Evolutionary conservation across 2,329 filamentous ascomycete species (phyloP).

Genomic region (Trichophyton schoenleinii): DNA sequence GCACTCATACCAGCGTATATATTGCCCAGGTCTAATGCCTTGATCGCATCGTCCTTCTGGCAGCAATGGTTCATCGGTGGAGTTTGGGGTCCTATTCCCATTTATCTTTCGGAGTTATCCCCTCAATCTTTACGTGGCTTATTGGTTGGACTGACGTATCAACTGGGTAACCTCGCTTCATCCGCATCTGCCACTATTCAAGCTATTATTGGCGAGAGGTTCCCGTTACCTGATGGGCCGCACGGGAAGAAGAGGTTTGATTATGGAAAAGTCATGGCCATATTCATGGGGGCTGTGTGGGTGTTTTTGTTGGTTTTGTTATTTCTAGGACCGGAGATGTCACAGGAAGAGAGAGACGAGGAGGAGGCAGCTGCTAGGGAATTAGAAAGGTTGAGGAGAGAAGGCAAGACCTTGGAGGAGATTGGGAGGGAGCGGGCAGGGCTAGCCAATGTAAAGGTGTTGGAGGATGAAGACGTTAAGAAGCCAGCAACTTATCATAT

Average conservation of each 20-base stretch:
- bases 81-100: conserved; percentile 63
- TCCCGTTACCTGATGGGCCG: conserved; percentile 51
- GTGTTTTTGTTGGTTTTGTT: conserved; percentile 45
- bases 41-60: conserved; percentile 71
- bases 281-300: conserved; percentile 80
- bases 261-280: conserved; percentile 76
- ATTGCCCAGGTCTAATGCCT: conserved; percentile 45
- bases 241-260: conserved; percentile 45
- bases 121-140: conserved; percentile 50
- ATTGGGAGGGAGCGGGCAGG: conserved; percentile 9
- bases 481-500: neutral
- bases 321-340: conserved; percentile 36
- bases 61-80: conserved; percentile 69
- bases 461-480: conserved; percentile 1
- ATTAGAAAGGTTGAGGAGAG: neutral
- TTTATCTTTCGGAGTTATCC: conserved; percentile 53
- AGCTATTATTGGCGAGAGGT: conserved; percentile 59
- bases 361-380: conserved; percentile 29
- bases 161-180: conserved; percentile 50
- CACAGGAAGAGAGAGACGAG: conserved; percentile 28
- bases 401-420: conserved; percentile 8
- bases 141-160: conserved; percentile 51
- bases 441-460: conserved; percentile 6
- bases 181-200: conserved; percentile 61
- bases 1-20: conserved; percentile 75